A percentile compares a stretch with the other conserved stretches of the same genome.
Evolutionary conservation across 2,329 filamentous ascomycete genomes (phyloP).

Genomic region (Penicillium digitatum): DNA sequence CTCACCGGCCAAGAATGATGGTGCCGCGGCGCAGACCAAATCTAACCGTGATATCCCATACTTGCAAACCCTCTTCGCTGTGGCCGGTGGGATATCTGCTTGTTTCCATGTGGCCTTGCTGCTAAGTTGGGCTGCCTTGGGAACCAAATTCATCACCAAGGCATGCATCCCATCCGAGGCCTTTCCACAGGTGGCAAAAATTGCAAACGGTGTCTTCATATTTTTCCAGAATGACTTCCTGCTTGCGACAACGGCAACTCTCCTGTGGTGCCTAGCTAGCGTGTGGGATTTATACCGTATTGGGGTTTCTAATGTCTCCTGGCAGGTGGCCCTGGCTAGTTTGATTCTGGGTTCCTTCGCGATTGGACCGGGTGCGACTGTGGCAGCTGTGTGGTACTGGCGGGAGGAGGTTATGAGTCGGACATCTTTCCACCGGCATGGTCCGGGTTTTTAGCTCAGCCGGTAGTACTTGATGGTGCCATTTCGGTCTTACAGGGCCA

Average conservation of each 20-base stretch:
- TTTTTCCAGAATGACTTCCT: constrained; percentile 28
- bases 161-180: constrained; percentile 15
- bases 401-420: constrained; percentile 16
- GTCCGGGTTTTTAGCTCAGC: neutral
- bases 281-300: constrained; percentile 23
- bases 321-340: neutral
- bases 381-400: constrained; percentile 23
- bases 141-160: constrained; percentile 7
- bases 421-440: neutral
- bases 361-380: constrained; percentile 22
- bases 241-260: constrained; percentile 15
- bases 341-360: constrained; percentile 11
- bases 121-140: constrained; percentile 1
- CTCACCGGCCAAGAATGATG: neutral
- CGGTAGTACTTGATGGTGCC: neutral
- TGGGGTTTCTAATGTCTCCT: constrained; percentile 12
- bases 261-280: constrained; percentile 20
- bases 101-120: constrained; percentile 6
- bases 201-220: constrained; percentile 20
- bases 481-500: neutral
- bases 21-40: neutral
- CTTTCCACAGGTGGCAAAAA: constrained; percentile 2
- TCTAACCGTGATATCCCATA: neutral
- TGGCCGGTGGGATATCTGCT: constrained; percentile 6
- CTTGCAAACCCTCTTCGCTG: constrained; percentile 1